These are phyloP conservation scores for Claviceps digitariae DNA, from an alignment of 2,329 filamentous ascomycete genomes.

Conservation along the genomic window DNA sequence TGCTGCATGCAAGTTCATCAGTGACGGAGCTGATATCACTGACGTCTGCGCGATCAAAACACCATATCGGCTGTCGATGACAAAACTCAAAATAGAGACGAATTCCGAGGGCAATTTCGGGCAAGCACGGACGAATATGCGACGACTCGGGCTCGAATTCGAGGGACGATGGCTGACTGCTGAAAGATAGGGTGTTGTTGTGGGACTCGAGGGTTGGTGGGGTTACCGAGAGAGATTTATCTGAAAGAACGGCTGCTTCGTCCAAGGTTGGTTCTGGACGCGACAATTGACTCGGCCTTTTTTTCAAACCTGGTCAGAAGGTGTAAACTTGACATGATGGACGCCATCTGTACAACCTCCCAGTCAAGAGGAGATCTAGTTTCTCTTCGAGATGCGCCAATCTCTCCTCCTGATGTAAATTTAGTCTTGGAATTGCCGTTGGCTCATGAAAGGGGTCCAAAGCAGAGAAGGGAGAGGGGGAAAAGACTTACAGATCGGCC, in stretches of 20 bases:
- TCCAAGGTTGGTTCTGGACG: conserved; percentile 17
- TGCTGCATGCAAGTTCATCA: conserved; percentile 28
- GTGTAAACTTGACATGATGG: conserved; percentile 6
- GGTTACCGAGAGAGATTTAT: conserved; percentile 21
- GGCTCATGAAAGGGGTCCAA: too few relatives aligned
- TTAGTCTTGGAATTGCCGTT: not conserved
- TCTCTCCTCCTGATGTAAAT: conserved; percentile 28
- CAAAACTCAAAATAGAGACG: conserved; percentile 29
- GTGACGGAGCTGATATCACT: conserved; percentile 20
- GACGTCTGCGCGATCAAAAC: conserved; percentile 29
- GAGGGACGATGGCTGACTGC: conserved; percentile 13
- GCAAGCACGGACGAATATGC: conserved; percentile 15
- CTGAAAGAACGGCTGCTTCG: conserved; percentile 17
- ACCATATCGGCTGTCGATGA: conserved; percentile 31
- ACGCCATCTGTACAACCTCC: conserved; percentile 18
- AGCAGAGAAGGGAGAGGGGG: too few relatives aligned
- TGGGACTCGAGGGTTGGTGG: conserved; percentile 15
- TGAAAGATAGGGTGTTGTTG: conserved; percentile 5
- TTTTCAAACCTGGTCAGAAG: conserved; percentile 15
- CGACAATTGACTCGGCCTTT: conserved; percentile 15
- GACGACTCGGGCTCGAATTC: conserved; percentile 16
- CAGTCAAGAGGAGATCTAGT: conserved; percentile 34
- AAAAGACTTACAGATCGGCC: conserved; percentile 28
- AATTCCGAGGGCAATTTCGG: conserved; percentile 23
- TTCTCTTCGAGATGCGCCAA: conserved; percentile 38